Percentiles rank a stretch among this genome's conserved stretches.
Conservation (phyloP, 2,329 filamentous ascomycete species). For the Esteya vermicola region DNA sequence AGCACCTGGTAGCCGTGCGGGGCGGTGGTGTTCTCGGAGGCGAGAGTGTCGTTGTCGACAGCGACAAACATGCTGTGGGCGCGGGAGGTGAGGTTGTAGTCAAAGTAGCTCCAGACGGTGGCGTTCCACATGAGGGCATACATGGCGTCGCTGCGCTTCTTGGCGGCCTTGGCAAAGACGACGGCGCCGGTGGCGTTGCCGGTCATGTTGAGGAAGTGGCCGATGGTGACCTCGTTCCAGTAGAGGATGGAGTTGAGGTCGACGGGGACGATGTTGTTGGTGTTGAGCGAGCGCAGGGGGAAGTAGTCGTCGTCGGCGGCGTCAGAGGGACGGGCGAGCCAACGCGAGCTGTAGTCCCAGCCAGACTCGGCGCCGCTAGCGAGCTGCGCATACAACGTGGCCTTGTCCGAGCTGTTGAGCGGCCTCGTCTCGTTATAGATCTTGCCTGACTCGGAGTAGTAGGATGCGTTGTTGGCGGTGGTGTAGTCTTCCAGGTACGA, state of each 20-base stretch:
- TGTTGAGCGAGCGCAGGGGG: conserved; percentile 49
- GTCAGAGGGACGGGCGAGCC: conserved; percentile 41
- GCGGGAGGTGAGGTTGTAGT: conserved; percentile 50
- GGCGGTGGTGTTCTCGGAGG: conserved; percentile 26
- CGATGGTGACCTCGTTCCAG: conserved; percentile 46
- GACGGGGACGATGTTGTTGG: conserved; percentile 42
- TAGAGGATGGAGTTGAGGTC: conserved; percentile 58
- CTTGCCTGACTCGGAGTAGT: conserved; percentile 42
- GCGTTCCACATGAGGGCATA: conserved; percentile 50
- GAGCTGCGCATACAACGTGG: conserved; percentile 43
- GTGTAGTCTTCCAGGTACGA: conserved; percentile 52
- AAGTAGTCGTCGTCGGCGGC: conserved; percentile 48
- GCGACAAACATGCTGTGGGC: conserved; percentile 41
- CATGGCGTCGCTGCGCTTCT: conserved; percentile 45
- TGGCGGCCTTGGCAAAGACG: conserved; percentile 34
- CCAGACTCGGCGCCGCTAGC: conserved; percentile 53
- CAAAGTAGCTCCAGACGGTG: conserved; percentile 49
- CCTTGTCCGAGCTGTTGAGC: conserved; percentile 38
- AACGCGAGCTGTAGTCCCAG: conserved; percentile 49
- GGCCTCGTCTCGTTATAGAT: conserved; percentile 37
- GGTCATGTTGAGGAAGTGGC: conserved; percentile 33
- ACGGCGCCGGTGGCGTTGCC: conserved; percentile 35
- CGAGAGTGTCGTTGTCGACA: conserved; percentile 28
- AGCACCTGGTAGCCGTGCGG: conserved; percentile 41
- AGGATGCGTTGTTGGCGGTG: conserved; percentile 51